phyloP scores from a whole-genome alignment of 2,329 filamentous ascomycete species.

The Dichotomopilus funicola region DNA sequence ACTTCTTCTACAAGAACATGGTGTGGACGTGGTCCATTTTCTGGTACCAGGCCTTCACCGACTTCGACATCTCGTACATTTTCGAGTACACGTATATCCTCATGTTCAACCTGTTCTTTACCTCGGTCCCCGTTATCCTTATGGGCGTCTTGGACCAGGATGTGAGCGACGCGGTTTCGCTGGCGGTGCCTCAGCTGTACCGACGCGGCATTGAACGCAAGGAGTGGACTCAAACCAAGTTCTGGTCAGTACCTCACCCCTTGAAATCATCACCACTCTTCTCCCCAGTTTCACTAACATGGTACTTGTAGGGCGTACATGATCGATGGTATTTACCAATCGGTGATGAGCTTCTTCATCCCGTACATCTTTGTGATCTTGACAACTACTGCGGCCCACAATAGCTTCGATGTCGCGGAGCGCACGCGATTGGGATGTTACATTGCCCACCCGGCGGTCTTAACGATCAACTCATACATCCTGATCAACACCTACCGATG shows the following conservation, averaged over 20 bases:
- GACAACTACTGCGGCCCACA: slow-evolving; percentile 62
- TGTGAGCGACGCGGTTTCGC: slow-evolving; percentile 85
- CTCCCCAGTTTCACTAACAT: slow-evolving; percentile 28
- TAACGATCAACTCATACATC: slow-evolving; percentile 90
- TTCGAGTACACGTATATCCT: slow-evolving; percentile 98
- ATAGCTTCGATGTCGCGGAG: slow-evolving; percentile 70
- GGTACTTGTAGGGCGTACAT: slow-evolving; percentile 70
- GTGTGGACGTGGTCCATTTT: slow-evolving; percentile 95
- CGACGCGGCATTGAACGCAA: slow-evolving; percentile 89
- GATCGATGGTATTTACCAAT: slow-evolving; percentile 91
- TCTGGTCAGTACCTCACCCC: slow-evolving; percentile 63
- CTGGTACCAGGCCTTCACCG: slow-evolving; percentile 94
- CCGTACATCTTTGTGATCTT: slow-evolving; percentile 72
- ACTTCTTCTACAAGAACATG: slow-evolving; percentile 99
- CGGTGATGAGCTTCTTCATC: slow-evolving; percentile 86
- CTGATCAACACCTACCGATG: slow-evolving; percentile 94
- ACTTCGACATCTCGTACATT: slow-evolving; percentile 93
- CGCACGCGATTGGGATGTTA: slow-evolving; percentile 80
- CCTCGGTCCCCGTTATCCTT: slow-evolving; percentile 86
- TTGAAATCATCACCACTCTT: not conserved
- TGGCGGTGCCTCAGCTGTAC: slow-evolving; percentile 93
- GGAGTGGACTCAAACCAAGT: slow-evolving; percentile 94
- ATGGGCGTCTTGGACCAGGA: slow-evolving; percentile 98
- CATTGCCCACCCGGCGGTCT: slow-evolving; percentile 73
- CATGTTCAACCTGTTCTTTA: slow-evolving; percentile 94